Evolutionary conservation across 805 yeast species (phyloP).

Genomic region (Schizosaccharomyces osmophilus): DNA sequence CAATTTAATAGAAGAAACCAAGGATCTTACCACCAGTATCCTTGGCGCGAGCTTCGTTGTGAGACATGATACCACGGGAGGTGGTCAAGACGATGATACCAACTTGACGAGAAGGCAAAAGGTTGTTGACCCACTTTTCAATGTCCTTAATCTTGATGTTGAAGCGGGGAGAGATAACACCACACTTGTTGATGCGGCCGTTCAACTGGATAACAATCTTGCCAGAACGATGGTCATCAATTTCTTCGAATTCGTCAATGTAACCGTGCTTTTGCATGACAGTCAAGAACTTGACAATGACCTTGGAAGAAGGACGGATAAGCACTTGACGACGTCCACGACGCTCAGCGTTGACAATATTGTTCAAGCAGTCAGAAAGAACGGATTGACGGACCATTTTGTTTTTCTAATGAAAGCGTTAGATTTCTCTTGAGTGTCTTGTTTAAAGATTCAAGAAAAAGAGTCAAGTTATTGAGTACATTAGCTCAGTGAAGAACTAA

Average conservation of each 20-base stretch:
- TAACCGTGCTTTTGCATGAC: conserved; percentile 97
- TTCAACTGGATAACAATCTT: conserved; percentile 87
- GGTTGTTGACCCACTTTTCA: conserved; percentile 96
- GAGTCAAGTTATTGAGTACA: neutral
- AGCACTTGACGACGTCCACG: conserved; percentile 97
- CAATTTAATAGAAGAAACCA: conserved; percentile 75
- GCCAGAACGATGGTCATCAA: conserved; percentile 97
- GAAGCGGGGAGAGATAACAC: conserved; percentile 97
- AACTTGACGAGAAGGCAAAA: conserved; percentile 96
- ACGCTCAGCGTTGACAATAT: conserved; percentile 97
- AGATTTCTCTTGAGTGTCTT: conserved; percentile 1
- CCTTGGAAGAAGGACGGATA: conserved; percentile 96
- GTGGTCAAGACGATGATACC: conserved; percentile 96
- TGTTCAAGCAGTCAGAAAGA: conserved; percentile 93
- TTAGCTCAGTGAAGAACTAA: neutral
- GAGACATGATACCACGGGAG: conserved; percentile 98
- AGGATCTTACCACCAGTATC: conserved; percentile 97
- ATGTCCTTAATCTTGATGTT: conserved; percentile 85
- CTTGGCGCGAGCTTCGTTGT: conserved; percentile 99
- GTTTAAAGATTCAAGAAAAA: neutral
- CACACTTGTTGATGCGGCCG: conserved; percentile 97
- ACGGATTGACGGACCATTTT: conserved; percentile 92
- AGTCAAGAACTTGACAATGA: conserved; percentile 83
- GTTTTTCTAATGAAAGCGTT: neutral
- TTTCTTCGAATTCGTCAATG: conserved; percentile 96